Percentiles rank a stretch among this genome's conserved stretches.
Evolutionary conservation across 2,329 filamentous ascomycete genomes (phyloP).

Genomic region (Botrytis cinerea): DNA sequence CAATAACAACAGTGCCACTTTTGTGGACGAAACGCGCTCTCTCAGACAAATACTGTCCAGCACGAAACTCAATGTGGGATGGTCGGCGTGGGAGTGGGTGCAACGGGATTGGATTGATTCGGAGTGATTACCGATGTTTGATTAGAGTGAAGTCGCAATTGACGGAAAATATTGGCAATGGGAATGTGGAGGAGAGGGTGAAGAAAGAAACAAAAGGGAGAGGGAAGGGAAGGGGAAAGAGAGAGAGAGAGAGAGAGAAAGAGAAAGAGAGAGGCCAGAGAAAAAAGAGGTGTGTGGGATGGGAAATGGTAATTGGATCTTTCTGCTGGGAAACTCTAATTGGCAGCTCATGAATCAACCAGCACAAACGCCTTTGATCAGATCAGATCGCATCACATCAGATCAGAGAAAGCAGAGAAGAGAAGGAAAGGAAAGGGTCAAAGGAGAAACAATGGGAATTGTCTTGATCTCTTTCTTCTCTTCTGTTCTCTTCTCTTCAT

Average conservation of each 20-base stretch:
- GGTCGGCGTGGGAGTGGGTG: too few relatives aligned
- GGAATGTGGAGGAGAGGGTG: too few relatives aligned
- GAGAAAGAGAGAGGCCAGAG: background rate
- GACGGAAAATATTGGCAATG: background rate
- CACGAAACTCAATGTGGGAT: background rate
- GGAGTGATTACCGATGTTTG: background rate
- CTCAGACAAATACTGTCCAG: background rate
- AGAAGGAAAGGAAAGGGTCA: background rate
- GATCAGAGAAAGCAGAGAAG: too few relatives aligned
- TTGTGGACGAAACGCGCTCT: background rate
- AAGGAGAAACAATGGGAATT: background rate
- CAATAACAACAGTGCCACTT: background rate
- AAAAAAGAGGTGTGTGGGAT: background rate
- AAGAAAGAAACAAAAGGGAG: background rate
- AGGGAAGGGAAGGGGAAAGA: background rate
- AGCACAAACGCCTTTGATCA: background rate
- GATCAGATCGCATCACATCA: too few relatives aligned
- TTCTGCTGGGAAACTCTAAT: background rate
- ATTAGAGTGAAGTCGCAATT: background rate
- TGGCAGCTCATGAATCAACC: background rate
- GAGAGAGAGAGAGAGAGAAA: background rate
- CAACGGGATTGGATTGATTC: background rate
- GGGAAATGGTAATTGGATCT: background rate
- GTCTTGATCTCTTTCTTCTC: background rate
- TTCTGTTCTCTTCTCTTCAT: background rate